phyloP scores from a whole-genome alignment of 2,329 filamentous ascomycete species.

The Trichoderma afroharzianum region DNA sequence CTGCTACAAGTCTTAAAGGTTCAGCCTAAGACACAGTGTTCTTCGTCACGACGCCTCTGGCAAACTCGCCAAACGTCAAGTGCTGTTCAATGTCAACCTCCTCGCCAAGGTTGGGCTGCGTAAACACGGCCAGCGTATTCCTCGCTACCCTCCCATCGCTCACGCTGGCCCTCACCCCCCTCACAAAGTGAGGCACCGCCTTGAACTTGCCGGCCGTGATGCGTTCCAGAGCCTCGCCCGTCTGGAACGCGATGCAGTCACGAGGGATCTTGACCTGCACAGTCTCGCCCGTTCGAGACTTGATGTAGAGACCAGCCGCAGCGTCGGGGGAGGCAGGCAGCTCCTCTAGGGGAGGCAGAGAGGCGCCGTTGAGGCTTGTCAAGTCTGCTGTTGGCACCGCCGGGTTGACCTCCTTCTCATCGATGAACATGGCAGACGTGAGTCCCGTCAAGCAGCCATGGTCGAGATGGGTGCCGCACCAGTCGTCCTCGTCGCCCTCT shows the following conservation, averaged over 20 bases:
- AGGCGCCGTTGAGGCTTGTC: constrained; percentile 24
- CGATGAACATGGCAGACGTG: constrained; percentile 93
- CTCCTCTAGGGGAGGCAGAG: constrained; percentile 59
- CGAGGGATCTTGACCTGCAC: constrained; percentile 91
- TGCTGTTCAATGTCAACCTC: constrained; percentile 66
- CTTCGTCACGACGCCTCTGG: constrained; percentile 56
- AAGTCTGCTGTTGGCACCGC: constrained; percentile 29
- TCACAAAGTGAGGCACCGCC: constrained; percentile 93
- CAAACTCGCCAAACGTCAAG: constrained; percentile 73
- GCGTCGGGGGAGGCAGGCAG: constrained; percentile 75
- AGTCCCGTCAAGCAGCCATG: constrained; percentile 92
- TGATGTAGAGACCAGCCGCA: constrained; percentile 87
- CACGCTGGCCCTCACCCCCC: constrained; percentile 61
- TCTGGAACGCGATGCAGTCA: constrained; percentile 94
- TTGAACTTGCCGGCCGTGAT: constrained; percentile 91
- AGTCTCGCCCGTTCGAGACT: constrained; percentile 73
- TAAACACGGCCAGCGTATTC: constrained; percentile 95
- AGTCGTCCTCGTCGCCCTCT: constrained; percentile 68
- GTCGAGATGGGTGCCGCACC: constrained; percentile 89
- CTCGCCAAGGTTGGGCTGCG: constrained; percentile 87
- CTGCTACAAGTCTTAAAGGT: background rate
- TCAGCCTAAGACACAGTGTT: constrained; percentile 48
- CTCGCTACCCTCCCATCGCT: constrained; percentile 58
- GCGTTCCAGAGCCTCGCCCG: constrained; percentile 82
- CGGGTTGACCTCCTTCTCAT: constrained; percentile 56